Evolutionary conservation across 2,329 filamentous ascomycete species (phyloP).

Genomic region (Beauveria varroae): DNA sequence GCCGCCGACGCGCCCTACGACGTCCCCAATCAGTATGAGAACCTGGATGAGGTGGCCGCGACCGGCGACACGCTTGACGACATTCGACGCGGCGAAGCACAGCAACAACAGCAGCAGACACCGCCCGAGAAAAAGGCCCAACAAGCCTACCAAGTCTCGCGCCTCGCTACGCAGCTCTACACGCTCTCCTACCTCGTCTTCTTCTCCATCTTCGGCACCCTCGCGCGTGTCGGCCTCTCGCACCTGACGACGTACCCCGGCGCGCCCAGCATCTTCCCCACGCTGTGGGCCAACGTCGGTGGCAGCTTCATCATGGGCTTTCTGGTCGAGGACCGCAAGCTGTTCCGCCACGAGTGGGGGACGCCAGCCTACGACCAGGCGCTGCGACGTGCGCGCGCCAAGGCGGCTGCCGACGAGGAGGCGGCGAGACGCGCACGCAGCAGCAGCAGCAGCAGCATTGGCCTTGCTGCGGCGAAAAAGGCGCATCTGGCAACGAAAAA

Average conservation of each 20-base stretch:
- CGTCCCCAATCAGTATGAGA: conserved; percentile 29
- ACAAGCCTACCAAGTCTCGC: conserved; percentile 31
- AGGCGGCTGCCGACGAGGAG: conserved; percentile 8
- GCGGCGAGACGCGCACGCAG: neutral
- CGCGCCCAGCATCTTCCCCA: conserved; percentile 64
- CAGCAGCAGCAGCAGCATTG: conserved; percentile 6
- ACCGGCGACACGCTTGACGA: conserved; percentile 11
- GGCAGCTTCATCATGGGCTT: conserved; percentile 83
- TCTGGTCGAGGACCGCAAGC: conserved; percentile 65
- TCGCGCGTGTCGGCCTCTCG: conserved; percentile 74
- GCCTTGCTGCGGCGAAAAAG: conserved; percentile 43
- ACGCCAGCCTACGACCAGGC: conserved; percentile 30
- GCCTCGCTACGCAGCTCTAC: conserved; percentile 52
- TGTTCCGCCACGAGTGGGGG: conserved; percentile 66
- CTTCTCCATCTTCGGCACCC: conserved; percentile 77
- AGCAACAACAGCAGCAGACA: neutral
- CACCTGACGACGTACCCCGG: conserved; percentile 73
- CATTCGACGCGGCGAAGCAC: neutral
- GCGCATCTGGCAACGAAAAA: conserved; percentile 64
- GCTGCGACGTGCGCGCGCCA: conserved; percentile 19
- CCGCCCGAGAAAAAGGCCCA: neutral
- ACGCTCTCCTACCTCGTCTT: conserved; percentile 76
- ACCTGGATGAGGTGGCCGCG: conserved; percentile 33
- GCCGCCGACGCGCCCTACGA: conserved; percentile 18
- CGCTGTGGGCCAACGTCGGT: conserved; percentile 81